phyloP scores from a whole-genome alignment of 1,284 basidiomycete genomes.

The Rhodotorula sp. region DNA sequence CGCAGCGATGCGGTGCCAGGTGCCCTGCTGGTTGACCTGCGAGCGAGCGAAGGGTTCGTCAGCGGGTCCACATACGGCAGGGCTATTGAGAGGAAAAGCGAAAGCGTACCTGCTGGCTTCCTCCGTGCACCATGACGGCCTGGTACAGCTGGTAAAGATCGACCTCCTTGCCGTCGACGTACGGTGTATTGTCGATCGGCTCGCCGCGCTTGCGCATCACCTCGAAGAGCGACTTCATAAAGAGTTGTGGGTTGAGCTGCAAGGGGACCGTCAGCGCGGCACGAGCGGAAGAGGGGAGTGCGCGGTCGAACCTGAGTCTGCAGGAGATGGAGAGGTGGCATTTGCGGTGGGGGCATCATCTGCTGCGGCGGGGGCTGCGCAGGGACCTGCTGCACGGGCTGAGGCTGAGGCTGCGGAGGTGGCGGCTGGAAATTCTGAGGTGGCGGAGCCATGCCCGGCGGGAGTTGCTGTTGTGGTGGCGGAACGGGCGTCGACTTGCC shows the following conservation, averaged over 20 bases:
- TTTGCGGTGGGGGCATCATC: conserved; percentile 3
- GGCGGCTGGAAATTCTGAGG: conserved; percentile 5
- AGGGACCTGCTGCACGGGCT: neutral
- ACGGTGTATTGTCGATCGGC: conserved; percentile 41
- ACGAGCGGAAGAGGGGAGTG: neutral
- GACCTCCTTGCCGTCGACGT: conserved; percentile 42
- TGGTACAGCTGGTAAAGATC: conserved; percentile 45
- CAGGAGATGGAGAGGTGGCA: conserved; percentile 33
- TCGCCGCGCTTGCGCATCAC: conserved; percentile 44
- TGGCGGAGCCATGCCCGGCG: neutral
- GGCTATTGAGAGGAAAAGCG: neutral
- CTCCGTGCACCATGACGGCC: conserved; percentile 38
- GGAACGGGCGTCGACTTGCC: conserved; percentile 10
- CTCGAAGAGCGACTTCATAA: conserved; percentile 45
- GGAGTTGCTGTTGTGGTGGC: neutral
- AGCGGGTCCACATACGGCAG: neutral
- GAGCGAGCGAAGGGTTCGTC: too few species aligned
- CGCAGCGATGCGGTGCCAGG: conserved; percentile 42
- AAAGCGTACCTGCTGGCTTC: conserved; percentile 31
- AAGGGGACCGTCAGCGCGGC: neutral
- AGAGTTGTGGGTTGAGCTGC: conserved; percentile 41
- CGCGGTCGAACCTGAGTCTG: conserved; percentile 20
- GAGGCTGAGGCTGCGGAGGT: neutral
- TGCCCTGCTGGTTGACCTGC: conserved; percentile 37
- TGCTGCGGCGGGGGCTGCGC: conserved; percentile 17